Conservation (phyloP, 2,329 filamentous ascomycete species). For the Hypomyces perniciosus region DNA sequence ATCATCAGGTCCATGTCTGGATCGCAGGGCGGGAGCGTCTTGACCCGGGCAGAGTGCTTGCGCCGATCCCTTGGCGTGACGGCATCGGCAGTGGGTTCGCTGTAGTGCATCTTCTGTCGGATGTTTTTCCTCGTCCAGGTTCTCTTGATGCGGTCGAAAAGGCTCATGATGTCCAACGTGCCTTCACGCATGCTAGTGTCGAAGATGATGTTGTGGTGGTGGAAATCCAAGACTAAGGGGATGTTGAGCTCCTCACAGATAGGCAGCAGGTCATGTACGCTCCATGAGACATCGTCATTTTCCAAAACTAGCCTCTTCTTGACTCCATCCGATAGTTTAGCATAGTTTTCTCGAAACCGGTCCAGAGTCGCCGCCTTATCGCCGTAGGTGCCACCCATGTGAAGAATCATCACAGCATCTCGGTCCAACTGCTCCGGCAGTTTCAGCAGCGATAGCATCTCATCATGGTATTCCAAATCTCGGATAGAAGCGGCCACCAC, state of each 20-base stretch:
- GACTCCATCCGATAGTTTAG: slow-evolving; percentile 57
- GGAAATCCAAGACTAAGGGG: slow-evolving; percentile 84
- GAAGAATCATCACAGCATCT: slow-evolving; percentile 90
- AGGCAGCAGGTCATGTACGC: slow-evolving; percentile 84
- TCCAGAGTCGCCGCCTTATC: slow-evolving; percentile 75
- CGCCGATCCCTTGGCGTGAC: slow-evolving; percentile 72
- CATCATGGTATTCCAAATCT: slow-evolving; percentile 82
- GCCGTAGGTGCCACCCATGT: slow-evolving; percentile 87
- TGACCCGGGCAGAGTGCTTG: slow-evolving; percentile 78
- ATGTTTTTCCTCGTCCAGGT: slow-evolving; percentile 84
- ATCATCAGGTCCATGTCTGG: slow-evolving; percentile 96
- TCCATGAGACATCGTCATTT: slow-evolving; percentile 91
- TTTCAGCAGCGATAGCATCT: slow-evolving; percentile 71
- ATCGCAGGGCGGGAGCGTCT: slow-evolving; percentile 73
- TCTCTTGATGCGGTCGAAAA: slow-evolving; percentile 71
- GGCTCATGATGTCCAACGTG: slow-evolving; percentile 67
- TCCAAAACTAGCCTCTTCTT: slow-evolving; percentile 82
- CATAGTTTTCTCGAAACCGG: slow-evolving; percentile 73
- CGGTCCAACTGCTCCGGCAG: slow-evolving; percentile 72
- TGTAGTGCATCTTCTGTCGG: slow-evolving; percentile 96
- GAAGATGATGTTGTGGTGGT: slow-evolving; percentile 94
- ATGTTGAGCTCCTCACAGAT: slow-evolving; percentile 93
- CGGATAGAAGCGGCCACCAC: slow-evolving; percentile 73
- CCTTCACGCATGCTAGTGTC: slow-evolving; percentile 72
- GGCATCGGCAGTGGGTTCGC: slow-evolving; percentile 59